Evolutionary conservation across 1,284 basidiomycete genomes (phyloP), one percentile per base, ranked within the genome.

Genomic region (Tremellales sp.): DNA sequence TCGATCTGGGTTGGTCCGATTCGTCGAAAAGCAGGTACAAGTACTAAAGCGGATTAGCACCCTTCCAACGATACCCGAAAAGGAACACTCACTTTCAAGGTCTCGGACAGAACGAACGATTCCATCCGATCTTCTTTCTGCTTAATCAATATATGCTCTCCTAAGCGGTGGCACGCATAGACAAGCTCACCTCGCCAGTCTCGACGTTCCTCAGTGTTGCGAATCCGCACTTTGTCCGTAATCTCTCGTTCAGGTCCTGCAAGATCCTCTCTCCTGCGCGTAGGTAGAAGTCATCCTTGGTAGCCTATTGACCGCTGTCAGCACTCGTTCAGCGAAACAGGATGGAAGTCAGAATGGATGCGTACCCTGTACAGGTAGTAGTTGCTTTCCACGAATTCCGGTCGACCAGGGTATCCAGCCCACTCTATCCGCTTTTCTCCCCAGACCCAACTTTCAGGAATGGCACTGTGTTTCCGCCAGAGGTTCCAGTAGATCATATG

Each of bases 371-470:
- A 93, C 10, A 97, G 77, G 73, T 93, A 94, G 82, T 91, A 93
- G 2, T 89, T 97, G 22, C 87, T 90, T 73, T 96, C 91, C 51
- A 93, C 81, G 60, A 93, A 91, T 72, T 96, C 91, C 78, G 71
- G 90, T 51, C 90, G 79, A 48, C 92, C 76, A 8, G 90, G 90
- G 62, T 90, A 94, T 56, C 88, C 86, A 49, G 82, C 77, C 54
- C 87, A 84, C 3, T 87, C 89, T 11, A 86, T 84, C 53, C 79
- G 74, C 61, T 82, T 82, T 56, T 78, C 83, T 57, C 81, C 81
- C 68, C 85, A 86, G 63, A 89, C 86, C 77, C 86, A 97, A 21
- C 90, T 83, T 74, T 97, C 92, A 6, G 92, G 92, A 43, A 94
- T 76, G 23, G 87, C 92, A 15, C 83, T 82, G 73, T 88, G 83